Evolutionary conservation across 1,139 yeast species (phyloP), one percentile per base, ranked within the genome.

Genomic region (Pichia sp.): DNA sequence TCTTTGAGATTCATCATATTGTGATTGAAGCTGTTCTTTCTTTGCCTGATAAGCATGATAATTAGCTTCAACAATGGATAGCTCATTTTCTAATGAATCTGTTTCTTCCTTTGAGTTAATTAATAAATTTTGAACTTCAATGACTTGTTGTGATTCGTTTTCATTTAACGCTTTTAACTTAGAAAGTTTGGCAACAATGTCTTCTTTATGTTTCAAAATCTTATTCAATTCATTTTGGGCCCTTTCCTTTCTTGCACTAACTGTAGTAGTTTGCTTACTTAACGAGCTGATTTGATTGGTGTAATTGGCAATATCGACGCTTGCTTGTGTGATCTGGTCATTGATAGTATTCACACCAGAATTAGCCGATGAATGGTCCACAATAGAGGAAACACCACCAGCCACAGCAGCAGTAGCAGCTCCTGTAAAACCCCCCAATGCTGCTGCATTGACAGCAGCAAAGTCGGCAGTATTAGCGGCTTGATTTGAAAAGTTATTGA

Each of bases 221-320:
- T 75, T 73, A 29, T 77, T 69, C 46, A 90, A 72, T 56, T 92
- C 97, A 48, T 76, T 78, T 56, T 84, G 90, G 0, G 95, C 87
- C 50, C 79, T 75, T 28, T 77, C 69, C 52, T 87, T 82, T 64
- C 82, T 85, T 33, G 79, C 84, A 50, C 79, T 81, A 33, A 85
- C 71, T 23, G 72, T 74, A 0, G 84, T 70, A 2, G 95, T 85
- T 64, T 90, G 96, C 27, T 75, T 66, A 2, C 88, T 75, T 52
- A 88, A 71, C 0, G 95, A 83, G 50, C 79, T 80, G 49, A 87
- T 81, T 66, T 90, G 96, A 57, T 83, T 86, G 1, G 95, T 84
- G 41, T 85, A 72, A 55, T 90, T 87, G 23, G 95, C 96, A 62
- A 86, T 74, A 55, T 87, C 96, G 3, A 92, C 77, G 16, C 94